Base-by-base conservation (phyloP, 257 asterid species). In the Ajuga chamaepitys region DNA sequence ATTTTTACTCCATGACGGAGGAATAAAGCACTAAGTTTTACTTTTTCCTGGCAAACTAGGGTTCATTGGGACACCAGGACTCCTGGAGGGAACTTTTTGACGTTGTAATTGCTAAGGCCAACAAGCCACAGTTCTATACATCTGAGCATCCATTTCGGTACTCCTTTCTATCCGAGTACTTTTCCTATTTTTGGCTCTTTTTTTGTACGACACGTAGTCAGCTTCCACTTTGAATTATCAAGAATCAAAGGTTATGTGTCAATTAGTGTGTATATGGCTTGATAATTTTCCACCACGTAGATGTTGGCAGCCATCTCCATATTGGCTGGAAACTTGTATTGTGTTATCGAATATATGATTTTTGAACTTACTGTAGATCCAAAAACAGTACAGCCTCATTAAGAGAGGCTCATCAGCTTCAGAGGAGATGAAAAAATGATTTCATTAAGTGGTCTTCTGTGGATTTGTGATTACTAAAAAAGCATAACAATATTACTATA, bases 131-230 rank as follows among this genome's bases (percentile, higher is more conserved):
- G 59, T 93, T 93, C 76, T 93, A 93, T 80, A 89, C 90, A 71
- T 93, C 99, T 7, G 99, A 89, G 66, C 99, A 83, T 80, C 97
- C 97, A 62, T 93, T 93, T 78, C 93, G 99, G 96, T 93, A 61
- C 70, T 72, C 54, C 56, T 70, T 58, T 37, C 70, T 46, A 59
- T 62, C 64, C 62, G 44, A 40, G 16, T 66, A 41, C 62, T 61
- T 55, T 25, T 60, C 25, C 57, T 20, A 57, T 62, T 37, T 70
- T 34, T 11, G 55, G 16, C 22, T 41, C n/a, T 66, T 30, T 37
- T n/a, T 24, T 58, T 18, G 40, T 32, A 28, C 41, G 60, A 12
- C 35, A 68, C 60, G 2, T 41, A 7, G 0, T 47, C 65, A 34
- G 47, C 24, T 24, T 55, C 35, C 54, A 16, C 69, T 59, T 47